phyloP scores from a whole-genome alignment of 164 flowering plant species.

The Santalum album region DNA sequence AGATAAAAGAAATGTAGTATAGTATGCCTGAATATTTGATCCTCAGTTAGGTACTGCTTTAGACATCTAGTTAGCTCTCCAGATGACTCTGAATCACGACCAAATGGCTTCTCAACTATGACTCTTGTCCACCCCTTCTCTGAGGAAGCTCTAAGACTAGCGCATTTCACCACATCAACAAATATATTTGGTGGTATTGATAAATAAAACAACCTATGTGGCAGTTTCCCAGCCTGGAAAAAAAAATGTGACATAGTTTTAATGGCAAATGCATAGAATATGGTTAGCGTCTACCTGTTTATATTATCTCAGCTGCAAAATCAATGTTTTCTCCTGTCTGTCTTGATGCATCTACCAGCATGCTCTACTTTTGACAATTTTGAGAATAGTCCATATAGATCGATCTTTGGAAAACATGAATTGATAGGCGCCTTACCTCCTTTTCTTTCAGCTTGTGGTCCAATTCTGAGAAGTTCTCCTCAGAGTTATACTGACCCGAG shows the following conservation, averaged over 20 bases:
- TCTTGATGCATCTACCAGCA: no score
- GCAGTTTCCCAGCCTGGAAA: conserved; percentile 43
- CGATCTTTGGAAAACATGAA: background rate
- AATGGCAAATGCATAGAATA: no score
- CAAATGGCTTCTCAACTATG: conserved; percentile 93
- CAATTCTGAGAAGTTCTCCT: conserved; percentile 55
- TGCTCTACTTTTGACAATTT: background rate
- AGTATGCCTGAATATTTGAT: conserved; percentile 77
- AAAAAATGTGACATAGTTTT: background rate
- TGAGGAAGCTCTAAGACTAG: conserved; percentile 61
- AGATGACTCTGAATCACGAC: conserved; percentile 74
- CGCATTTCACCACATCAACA: conserved; percentile 73
- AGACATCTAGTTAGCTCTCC: conserved; percentile 57
- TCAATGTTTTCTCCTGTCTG: no score
- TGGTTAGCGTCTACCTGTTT: no score
- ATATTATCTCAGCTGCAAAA: no score
- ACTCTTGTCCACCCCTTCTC: conserved; percentile 80
- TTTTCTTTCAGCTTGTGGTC: conserved; percentile 61
- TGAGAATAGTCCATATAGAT: no score
- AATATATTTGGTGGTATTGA: conserved; percentile 86
- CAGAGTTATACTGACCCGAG: conserved; percentile 81
- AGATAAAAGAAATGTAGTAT: background rate
- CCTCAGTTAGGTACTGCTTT: conserved; percentile 67
- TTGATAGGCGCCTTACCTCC: conserved; percentile 34
- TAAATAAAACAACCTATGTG: conserved; percentile 79